phyloP scores from a whole-genome alignment of 78 protist species.

The Emiliania huxleyi region DNA sequence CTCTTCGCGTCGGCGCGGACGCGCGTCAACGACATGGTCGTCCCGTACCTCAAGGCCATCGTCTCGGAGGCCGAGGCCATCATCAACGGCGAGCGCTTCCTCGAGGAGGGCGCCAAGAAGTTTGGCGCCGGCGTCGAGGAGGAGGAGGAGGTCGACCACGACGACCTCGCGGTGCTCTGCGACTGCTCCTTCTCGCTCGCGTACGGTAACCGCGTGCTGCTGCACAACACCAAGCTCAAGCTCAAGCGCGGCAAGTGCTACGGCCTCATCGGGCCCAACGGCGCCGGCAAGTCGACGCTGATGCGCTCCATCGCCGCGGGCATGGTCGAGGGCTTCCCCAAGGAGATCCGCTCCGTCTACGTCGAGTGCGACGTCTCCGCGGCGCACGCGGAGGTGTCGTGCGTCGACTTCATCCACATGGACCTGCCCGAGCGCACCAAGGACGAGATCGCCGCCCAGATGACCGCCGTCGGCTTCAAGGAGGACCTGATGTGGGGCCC shows the following conservation, averaged over 20 bases:
- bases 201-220: constrained; percentile 66
- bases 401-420: constrained; percentile 58
- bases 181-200: constrained; percentile 65
- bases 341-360: constrained; percentile 61
- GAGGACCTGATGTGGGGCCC: constrained; percentile 34
- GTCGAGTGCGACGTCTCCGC: constrained; percentile 76
- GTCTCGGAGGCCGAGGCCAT: constrained; percentile 24
- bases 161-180: constrained; percentile 70
- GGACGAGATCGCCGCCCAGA: constrained; percentile 62
- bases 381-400: constrained; percentile 33
- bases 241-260: constrained; percentile 56
- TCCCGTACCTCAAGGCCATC: not conserved
- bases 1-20: not conserved
- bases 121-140: not conserved
- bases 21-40: not conserved
- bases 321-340: constrained; percentile 60
- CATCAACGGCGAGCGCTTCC: not conserved
- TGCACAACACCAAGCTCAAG: constrained; percentile 61
- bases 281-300: constrained; percentile 59
- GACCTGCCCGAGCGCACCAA: constrained; percentile 25
- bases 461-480: constrained; percentile 58
- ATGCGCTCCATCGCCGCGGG: constrained; percentile 47
- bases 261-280: constrained; percentile 63
- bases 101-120: not conserved
- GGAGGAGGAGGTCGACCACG: constrained; percentile 42